Conservation (phyloP, 257 asterid genomes). For the Thymus quinquecostatus region DNA sequence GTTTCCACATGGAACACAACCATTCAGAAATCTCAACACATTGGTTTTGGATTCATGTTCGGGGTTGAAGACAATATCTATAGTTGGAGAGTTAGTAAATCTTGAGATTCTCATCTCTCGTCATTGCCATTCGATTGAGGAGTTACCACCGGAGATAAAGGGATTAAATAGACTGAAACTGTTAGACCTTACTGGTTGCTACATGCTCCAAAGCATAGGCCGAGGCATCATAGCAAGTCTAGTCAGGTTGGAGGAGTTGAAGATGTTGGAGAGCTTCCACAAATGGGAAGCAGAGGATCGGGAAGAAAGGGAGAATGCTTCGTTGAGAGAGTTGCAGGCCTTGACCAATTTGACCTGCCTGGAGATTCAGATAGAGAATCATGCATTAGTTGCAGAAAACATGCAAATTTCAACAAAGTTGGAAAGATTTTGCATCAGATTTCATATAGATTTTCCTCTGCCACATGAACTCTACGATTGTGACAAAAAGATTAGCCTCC, state of each 20-base stretch:
- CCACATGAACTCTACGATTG: background rate
- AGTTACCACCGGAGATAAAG: background rate
- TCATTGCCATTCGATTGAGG: background rate
- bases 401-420: background rate
- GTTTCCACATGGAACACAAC: background rate
- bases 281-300: background rate
- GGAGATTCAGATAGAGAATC: background rate
- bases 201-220: background rate
- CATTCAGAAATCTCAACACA: background rate
- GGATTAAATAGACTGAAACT: background rate
- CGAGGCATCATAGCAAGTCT: conserved; percentile 11
- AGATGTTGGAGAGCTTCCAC: background rate
- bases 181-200: background rate
- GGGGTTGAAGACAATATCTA: background rate
- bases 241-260: conserved; percentile 18
- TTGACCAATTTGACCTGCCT: background rate
- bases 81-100: background rate
- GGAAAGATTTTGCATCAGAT: background rate
- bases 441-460: background rate
- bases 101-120: background rate
- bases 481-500: background rate
- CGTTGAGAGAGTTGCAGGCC: background rate
- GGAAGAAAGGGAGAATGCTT: background rate
- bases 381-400: background rate
- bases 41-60: background rate